Percentiles rank a stretch among this genome's conserved stretches.
Conservation (phyloP, 176 grass and related monocot species). For the Otatea glauca region DNA sequence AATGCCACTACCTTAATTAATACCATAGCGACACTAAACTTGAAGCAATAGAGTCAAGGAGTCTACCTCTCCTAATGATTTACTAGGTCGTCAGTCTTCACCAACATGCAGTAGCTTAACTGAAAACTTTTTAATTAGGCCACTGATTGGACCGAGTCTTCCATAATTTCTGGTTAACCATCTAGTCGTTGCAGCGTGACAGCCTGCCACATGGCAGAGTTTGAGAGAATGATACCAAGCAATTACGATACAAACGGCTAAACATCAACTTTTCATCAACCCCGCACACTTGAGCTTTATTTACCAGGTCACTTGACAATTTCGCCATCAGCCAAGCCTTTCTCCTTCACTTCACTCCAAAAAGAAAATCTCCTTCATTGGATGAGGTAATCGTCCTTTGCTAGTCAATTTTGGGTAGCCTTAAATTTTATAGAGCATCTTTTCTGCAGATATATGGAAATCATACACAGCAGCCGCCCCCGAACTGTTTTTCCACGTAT, state of each 20-base stretch:
- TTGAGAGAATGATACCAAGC: conserved; percentile 1
- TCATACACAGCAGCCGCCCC: conserved; percentile 22
- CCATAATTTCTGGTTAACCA: neutral
- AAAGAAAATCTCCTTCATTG: neutral
- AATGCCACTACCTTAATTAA: neutral
- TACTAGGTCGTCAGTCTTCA: conserved; percentile 38
- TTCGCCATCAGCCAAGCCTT: conserved; percentile 40
- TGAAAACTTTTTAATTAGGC: conserved; percentile 35
- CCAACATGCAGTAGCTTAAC: conserved; percentile 16
- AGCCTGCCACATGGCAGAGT: conserved; percentile 45
- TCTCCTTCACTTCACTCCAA: neutral
- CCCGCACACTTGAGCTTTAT: conserved; percentile 34
- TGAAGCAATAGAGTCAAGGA: neutral
- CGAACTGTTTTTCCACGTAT: neutral
- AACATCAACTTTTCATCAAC: conserved; percentile 45
- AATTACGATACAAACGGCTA: conserved; percentile 33
- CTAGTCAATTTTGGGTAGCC: conserved; percentile 5
- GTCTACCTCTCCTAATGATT: conserved; percentile 2
- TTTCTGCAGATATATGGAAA: neutral
- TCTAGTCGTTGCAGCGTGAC: conserved; percentile 25
- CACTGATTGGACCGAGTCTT: conserved; percentile 53
- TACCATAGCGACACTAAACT: neutral
- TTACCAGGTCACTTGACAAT: conserved; percentile 19
- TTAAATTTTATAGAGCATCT: conserved; percentile 1
- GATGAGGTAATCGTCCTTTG: conserved; percentile 22